Percentiles rank a stretch among this genome's conserved stretches.
Conservation (phyloP, 116 monocot species). For the Iris pallida region DNA sequence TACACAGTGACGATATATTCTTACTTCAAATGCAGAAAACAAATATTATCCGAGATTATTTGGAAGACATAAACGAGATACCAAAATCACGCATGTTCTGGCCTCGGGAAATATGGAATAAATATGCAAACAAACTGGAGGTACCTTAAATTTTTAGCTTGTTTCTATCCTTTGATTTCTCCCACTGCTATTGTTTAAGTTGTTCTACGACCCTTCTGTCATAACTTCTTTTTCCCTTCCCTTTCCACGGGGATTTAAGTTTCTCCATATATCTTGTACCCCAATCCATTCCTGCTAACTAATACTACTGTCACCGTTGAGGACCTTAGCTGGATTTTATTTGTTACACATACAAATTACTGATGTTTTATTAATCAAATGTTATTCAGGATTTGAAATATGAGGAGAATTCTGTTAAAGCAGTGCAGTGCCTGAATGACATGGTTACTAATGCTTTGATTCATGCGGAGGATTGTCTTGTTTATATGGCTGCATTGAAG, state of each 20-base stretch:
- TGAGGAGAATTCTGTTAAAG: conserved; percentile 55
- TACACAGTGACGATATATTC: neutral
- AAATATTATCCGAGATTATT: conserved; percentile 86
- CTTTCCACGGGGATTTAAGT: too few relatives aligned
- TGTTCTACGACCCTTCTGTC: too few relatives aligned
- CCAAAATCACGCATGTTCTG: conserved; percentile 89
- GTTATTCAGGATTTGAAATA: conserved; percentile 69
- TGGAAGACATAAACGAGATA: conserved; percentile 96
- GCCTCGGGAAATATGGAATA: conserved; percentile 86
- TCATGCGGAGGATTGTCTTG: conserved; percentile 80
- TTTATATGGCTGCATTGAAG: conserved; percentile 67
- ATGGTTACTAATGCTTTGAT: conserved; percentile 81
- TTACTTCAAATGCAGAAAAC: conserved; percentile 55
- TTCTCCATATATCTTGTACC: too few relatives aligned
- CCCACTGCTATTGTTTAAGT: too few relatives aligned
- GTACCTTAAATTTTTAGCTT: conserved; percentile 14
- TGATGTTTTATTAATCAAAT: too few relatives aligned
- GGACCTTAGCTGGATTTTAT: too few relatives aligned
- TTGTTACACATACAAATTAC: too few relatives aligned
- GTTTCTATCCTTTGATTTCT: too few relatives aligned
- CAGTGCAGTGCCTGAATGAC: conserved; percentile 89
- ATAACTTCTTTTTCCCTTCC: too few relatives aligned
- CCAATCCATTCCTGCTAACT: too few relatives aligned
- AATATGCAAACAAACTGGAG: conserved; percentile 89
- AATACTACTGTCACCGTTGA: too few relatives aligned